A percentile compares a stretch with the other conserved stretches of the same genome.
Conservation (phyloP, 176 grass and related monocot species). For the Poa annua region DNA sequence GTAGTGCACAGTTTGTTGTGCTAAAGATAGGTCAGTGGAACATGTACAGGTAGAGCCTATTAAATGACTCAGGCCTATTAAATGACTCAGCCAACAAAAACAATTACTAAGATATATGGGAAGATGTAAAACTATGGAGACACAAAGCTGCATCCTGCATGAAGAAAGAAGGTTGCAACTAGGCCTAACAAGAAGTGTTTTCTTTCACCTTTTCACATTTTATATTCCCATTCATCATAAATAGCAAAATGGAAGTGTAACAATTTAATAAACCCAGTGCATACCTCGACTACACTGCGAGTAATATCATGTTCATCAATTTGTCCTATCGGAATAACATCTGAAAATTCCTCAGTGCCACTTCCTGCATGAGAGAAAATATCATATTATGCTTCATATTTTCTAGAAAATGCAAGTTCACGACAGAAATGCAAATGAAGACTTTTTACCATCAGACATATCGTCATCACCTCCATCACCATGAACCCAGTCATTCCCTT, state of each 20-base stretch:
- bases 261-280: not conserved
- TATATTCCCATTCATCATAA: conserved; percentile 11
- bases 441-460: conserved; percentile 49
- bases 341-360: conserved; percentile 40
- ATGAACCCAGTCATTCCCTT: conserved; percentile 72
- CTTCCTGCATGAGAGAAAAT: conserved; percentile 46
- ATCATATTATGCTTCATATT: not conserved
- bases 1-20: not conserved
- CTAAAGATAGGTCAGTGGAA: not conserved
- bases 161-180: not conserved
- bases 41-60: not conserved
- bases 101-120: not conserved
- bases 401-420: not conserved
- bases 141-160: not conserved
- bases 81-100: not conserved
- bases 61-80: not conserved
- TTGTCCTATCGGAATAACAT: conserved; percentile 68
- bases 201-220: not conserved
- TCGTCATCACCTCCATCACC: conserved; percentile 51
- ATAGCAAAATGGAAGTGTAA: conserved; percentile 16
- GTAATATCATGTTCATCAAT: conserved; percentile 65
- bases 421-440: not conserved
- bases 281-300: conserved; percentile 61
- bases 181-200: not conserved
- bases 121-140: not conserved